These are phyloP conservation scores for Amauroascus niger DNA, from an alignment of 2,329 filamentous ascomycete species.

Conservation along the genomic window DNA sequence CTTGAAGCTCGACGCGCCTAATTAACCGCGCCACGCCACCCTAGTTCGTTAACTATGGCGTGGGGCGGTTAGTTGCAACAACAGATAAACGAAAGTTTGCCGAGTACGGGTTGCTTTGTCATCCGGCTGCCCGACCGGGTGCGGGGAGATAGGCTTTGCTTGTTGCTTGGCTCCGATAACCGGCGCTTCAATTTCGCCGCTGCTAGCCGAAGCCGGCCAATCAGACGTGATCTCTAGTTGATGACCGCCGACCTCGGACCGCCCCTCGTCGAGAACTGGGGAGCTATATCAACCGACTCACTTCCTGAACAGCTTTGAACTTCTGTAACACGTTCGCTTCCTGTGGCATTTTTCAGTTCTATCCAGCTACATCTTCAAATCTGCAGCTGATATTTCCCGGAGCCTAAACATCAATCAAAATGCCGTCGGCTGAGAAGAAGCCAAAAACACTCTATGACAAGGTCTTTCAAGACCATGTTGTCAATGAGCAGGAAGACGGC, in stretches of 20 bases:
- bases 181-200: neutral
- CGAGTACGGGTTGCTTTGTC: no score
- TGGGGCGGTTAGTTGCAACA: no score
- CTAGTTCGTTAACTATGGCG: no score
- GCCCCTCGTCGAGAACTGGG: constrained; percentile 4
- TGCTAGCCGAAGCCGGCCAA: constrained; percentile 12
- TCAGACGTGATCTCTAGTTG: constrained; percentile 1
- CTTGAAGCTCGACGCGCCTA: no score
- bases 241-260: constrained; percentile 15
- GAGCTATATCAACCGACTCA: constrained; percentile 7
- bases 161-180: constrained; percentile 12
- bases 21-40: no score
- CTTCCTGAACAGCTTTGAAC: constrained; percentile 3
- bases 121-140: no score
- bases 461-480: constrained; percentile 87
- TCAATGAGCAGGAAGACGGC: constrained; percentile 90
- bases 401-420: constrained; percentile 35
- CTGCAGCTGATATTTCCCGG: neutral
- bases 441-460: constrained; percentile 94
- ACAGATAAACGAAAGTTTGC: no score
- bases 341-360: neutral
- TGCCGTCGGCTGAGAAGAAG: constrained; percentile 63
- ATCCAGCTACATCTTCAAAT: neutral
- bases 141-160: no score
- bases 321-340: neutral